Conservation (phyloP, 2,329 filamentous ascomycete genomes). For the Xylariaceae sp. region DNA sequence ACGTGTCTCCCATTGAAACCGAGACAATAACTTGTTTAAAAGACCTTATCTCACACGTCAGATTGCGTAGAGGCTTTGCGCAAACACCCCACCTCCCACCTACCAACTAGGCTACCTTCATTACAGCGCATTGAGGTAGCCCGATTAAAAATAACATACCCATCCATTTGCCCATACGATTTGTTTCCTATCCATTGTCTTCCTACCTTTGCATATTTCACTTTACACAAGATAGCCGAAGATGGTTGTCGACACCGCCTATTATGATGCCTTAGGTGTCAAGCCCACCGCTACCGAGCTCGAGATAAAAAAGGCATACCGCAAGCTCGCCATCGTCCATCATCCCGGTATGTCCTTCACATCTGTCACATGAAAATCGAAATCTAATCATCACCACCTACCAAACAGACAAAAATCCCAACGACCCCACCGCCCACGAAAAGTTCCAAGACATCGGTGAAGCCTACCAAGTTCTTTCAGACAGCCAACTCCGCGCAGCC, state of each 20-base stretch:
- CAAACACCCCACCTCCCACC: too few species aligned
- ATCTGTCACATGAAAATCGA: neutral
- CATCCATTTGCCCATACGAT: too few species aligned
- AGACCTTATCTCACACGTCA: too few species aligned
- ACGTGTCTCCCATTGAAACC: too few species aligned
- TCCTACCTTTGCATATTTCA: neutral
- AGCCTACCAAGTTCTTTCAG: slow-evolving; percentile 77
- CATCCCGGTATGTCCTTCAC: slow-evolving; percentile 64
- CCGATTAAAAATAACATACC: too few species aligned
- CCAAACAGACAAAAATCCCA: slow-evolving; percentile 85
- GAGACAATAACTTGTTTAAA: too few species aligned
- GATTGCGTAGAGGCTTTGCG: too few species aligned
- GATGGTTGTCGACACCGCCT: slow-evolving; percentile 85
- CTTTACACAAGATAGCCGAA: too few species aligned
- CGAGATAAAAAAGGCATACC: slow-evolving; percentile 96
- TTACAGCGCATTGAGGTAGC: too few species aligned
- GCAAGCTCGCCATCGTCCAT: slow-evolving; percentile 89
- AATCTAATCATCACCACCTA: neutral
- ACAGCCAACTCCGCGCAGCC: slow-evolving; percentile 78
- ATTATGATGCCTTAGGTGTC: slow-evolving; percentile 85
- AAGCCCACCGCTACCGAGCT: slow-evolving; percentile 80
- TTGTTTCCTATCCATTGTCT: neutral
- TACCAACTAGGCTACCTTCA: too few species aligned
- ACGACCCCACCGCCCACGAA: slow-evolving; percentile 87
- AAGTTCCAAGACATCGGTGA: slow-evolving; percentile 87